These are phyloP conservation scores for Psilocybe tampanensis DNA, from an alignment of 768 basidiomycete genomes.

Conservation along the genomic window DNA sequence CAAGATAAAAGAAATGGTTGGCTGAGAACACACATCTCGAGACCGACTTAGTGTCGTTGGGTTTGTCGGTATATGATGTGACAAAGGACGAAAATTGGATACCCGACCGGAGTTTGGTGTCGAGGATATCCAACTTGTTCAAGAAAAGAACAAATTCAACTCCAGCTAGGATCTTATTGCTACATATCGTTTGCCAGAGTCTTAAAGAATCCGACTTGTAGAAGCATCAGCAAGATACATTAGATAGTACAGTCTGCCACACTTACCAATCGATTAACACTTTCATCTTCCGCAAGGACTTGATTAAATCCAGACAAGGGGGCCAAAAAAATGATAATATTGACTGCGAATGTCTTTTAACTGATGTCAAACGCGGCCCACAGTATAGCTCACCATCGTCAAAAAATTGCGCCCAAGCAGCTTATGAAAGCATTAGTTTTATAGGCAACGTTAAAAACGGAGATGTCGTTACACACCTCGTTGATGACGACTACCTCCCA, in stretches of 20 bases:
- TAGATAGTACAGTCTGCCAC: background rate
- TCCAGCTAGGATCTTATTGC: constrained; percentile 53
- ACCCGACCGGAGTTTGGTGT: constrained; percentile 53
- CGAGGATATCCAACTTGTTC: constrained; percentile 65
- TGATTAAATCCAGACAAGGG: constrained; percentile 70
- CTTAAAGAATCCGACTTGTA: constrained; percentile 55
- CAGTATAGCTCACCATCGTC: constrained; percentile 52
- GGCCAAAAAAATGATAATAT: constrained; percentile 67
- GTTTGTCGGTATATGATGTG: constrained; percentile 51
- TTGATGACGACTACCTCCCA: constrained; percentile 61
- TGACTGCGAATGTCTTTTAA: constrained; percentile 36
- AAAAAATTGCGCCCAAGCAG: constrained; percentile 71
- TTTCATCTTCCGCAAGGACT: constrained; percentile 58
- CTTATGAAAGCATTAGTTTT: constrained; percentile 30
- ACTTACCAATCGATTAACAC: constrained; percentile 58
- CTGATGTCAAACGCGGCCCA: background rate
- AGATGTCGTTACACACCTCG: constrained; percentile 40
- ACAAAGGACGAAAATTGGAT: constrained; percentile 57
- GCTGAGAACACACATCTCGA: constrained; percentile 47
- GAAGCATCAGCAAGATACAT: background rate
- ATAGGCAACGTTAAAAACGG: background rate
- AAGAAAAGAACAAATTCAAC: constrained; percentile 63
- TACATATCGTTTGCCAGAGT: constrained; percentile 62
- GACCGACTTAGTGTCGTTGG: constrained; percentile 54
- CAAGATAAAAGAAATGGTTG: too few species aligned